These are phyloP conservation scores for Fraxinus cuspidata DNA, from an alignment of 257 asterid species.

Conservation along the genomic window DNA sequence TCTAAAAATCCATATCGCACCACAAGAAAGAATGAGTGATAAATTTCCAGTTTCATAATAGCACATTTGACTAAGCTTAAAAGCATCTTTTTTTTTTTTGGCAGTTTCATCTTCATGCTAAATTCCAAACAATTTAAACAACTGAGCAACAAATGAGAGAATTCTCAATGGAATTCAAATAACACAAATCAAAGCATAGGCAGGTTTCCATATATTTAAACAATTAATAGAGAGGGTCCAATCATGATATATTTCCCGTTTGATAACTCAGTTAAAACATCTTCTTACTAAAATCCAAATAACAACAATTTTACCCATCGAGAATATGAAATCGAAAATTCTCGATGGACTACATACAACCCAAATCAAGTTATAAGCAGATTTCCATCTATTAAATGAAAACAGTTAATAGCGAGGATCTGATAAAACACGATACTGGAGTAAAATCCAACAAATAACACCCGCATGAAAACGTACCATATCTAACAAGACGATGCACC, in stretches of 20 bases:
- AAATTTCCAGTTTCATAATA: no score
- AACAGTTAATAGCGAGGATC: neutral
- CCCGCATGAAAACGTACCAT: conserved; percentile 13
- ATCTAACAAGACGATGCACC: conserved; percentile 9
- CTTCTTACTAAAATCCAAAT: neutral
- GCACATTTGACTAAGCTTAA: no score
- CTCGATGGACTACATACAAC: neutral
- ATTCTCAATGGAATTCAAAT: conserved; percentile 7
- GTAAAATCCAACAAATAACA: neutral
- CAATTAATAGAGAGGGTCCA: neutral
- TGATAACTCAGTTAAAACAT: neutral
- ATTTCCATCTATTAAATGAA: neutral
- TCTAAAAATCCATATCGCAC: no score
- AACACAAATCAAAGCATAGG: neutral
- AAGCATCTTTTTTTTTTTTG: no score
- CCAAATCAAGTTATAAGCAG: neutral
- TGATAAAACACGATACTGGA: no score
- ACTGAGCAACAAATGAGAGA: neutral
- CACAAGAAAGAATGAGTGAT: no score
- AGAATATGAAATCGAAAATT: neutral
- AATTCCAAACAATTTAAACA: neutral
- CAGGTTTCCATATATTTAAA: neutral
- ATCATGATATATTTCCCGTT: neutral
- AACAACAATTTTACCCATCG: neutral
- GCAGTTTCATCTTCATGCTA: no score